These are phyloP conservation scores for Teunomyces panamensis DNA, from an alignment of 805 yeast genomes.

Conservation along the genomic window DNA sequence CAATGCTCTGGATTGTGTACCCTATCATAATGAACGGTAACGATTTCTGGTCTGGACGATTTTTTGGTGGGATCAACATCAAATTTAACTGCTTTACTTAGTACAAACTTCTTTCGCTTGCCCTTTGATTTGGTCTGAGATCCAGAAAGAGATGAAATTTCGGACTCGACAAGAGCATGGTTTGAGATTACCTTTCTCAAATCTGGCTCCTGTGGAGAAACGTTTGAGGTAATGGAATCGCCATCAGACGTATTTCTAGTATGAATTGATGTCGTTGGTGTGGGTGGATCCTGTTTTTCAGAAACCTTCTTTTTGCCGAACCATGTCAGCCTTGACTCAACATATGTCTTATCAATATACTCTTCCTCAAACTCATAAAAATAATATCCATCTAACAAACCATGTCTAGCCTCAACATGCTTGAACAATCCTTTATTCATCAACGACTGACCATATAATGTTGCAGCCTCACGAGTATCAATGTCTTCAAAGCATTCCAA, in stretches of 20 bases:
- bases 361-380: slow-evolving; percentile 72
- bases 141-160: slow-evolving; percentile 23
- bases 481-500: slow-evolving; percentile 76
- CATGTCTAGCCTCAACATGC: slow-evolving; percentile 84
- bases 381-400: slow-evolving; percentile 89
- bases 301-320: slow-evolving; percentile 23
- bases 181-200: slow-evolving; percentile 18
- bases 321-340: slow-evolving; percentile 27
- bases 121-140: slow-evolving; percentile 19
- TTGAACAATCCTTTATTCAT: slow-evolving; percentile 69
- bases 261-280: slow-evolving; percentile 7
- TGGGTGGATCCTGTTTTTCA: not conserved
- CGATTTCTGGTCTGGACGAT: slow-evolving; percentile 74
- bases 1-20: slow-evolving; percentile 95
- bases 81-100: slow-evolving; percentile 64
- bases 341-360: slow-evolving; percentile 37
- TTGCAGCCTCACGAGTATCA: slow-evolving; percentile 79
- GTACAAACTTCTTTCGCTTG: slow-evolving; percentile 42
- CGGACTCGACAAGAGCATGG: slow-evolving; percentile 9
- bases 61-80: slow-evolving; percentile 72
- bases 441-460: slow-evolving; percentile 69
- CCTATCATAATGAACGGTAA: slow-evolving; percentile 83
- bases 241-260: slow-evolving; percentile 26
- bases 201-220: slow-evolving; percentile 18
- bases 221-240: slow-evolving; percentile 22